Conservation (phyloP, 257 asterid species). For the Datura wrightii region DNA sequence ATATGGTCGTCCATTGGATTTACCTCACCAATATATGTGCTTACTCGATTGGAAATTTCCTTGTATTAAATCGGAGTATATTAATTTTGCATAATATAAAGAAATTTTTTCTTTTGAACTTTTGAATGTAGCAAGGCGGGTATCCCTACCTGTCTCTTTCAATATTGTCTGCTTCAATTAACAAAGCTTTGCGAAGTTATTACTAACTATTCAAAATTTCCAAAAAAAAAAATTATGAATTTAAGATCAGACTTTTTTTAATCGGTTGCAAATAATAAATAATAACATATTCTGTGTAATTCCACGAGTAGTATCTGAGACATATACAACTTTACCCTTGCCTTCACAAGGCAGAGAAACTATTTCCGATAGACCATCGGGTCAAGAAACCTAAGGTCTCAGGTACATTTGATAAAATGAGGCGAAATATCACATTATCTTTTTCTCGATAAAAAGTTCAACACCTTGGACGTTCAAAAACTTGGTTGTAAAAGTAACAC, state of each 20-base stretch:
- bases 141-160: neutral
- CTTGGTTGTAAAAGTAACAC: neutral
- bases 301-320: neutral
- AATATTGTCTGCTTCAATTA: neutral
- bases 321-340: neutral
- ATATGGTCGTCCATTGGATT: neutral
- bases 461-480: neutral
- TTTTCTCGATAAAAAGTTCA: neutral
- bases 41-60: neutral
- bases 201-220: neutral
- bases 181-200: neutral
- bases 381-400: too few species aligned
- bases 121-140: constrained; percentile 24
- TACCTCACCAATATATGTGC: constrained; percentile 2
- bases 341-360: neutral
- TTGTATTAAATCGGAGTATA: too few species aligned
- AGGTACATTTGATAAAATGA: neutral
- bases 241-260: neutral
- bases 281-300: too few species aligned
- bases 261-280: neutral
- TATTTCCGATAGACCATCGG: neutral
- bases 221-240: neutral
- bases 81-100: neutral
- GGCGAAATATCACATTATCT: neutral
- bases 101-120: neutral